phyloP scores from a whole-genome alignment of 441 rosid genomes.

The Geranium incanum region DNA sequence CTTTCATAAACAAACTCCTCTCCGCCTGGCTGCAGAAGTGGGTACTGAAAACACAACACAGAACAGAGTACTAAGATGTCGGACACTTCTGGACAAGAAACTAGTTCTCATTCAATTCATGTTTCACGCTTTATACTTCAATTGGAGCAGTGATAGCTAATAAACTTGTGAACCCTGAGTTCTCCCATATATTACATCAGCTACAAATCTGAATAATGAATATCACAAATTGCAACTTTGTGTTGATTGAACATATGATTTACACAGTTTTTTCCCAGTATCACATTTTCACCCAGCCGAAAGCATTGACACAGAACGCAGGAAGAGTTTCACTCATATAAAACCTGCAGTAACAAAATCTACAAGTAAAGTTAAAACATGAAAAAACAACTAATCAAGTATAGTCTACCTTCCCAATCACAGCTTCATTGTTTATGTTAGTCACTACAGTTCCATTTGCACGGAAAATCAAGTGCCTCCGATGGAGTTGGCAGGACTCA shows the following conservation, averaged over 20 bases:
- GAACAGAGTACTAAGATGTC: constrained; percentile 1
- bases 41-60: constrained; percentile 43
- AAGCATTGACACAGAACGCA: neutral
- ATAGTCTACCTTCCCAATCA: constrained; percentile 51
- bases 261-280: neutral
- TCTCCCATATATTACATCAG: neutral
- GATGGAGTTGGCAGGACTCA: constrained; percentile 53
- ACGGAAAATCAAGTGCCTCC: constrained; percentile 55
- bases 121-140: neutral
- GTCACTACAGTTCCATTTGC: constrained; percentile 37
- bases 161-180: neutral
- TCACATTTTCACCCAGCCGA: neutral
- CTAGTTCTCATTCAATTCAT: constrained; percentile 2
- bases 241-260: neutral
- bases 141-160: neutral
- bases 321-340: neutral
- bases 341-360: neutral
- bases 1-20: constrained; percentile 78
- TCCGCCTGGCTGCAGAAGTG: constrained; percentile 55
- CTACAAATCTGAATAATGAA: neutral
- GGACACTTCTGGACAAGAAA: neutral
- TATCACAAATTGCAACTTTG: neutral
- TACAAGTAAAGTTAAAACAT: neutral
- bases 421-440: constrained; percentile 44
- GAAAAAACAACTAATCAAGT: neutral